Evolutionary conservation across 2,329 filamentous ascomycete genomes (phyloP).

Genomic region (Aspergillus sp.): DNA sequence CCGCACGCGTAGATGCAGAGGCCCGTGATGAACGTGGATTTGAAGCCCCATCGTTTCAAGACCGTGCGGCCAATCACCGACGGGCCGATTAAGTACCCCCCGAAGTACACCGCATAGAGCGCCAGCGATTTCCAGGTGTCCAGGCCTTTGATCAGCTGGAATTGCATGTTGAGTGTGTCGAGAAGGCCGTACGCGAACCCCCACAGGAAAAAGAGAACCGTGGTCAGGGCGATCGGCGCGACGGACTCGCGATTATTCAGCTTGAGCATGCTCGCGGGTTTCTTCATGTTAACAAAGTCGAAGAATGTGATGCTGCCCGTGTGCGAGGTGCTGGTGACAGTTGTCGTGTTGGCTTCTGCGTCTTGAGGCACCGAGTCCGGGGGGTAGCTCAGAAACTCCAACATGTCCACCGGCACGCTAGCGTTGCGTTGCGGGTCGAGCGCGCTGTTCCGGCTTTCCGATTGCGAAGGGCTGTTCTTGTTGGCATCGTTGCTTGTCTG

Average conservation of each 20-base stretch:
- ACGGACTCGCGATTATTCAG: constrained; percentile 50
- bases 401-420: constrained; percentile 26
- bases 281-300: constrained; percentile 54
- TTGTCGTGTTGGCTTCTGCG: constrained; percentile 28
- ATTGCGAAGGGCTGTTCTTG: constrained; percentile 5
- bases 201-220: constrained; percentile 79
- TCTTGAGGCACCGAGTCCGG: constrained; percentile 28
- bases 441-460: constrained; percentile 9
- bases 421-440: constrained; percentile 3
- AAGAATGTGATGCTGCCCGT: constrained; percentile 45
- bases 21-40: constrained; percentile 53
- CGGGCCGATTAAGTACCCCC: constrained; percentile 51
- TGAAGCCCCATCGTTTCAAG: constrained; percentile 54
- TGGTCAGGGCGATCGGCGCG: constrained; percentile 56
- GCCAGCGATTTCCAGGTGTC: constrained; percentile 33
- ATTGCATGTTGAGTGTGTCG: constrained; percentile 65
- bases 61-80: constrained; percentile 47
- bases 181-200: constrained; percentile 83
- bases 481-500: constrained; percentile 11
- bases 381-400: constrained; percentile 48
- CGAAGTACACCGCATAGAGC: constrained; percentile 53
- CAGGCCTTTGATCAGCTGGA: constrained; percentile 43
- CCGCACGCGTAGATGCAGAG: constrained; percentile 56
- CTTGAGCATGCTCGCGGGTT: constrained; percentile 51
- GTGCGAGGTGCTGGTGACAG: constrained; percentile 26